Base-by-base conservation (phyloP, 2,329 filamentous ascomycete species). In the Trichoderma atroviride region DNA sequence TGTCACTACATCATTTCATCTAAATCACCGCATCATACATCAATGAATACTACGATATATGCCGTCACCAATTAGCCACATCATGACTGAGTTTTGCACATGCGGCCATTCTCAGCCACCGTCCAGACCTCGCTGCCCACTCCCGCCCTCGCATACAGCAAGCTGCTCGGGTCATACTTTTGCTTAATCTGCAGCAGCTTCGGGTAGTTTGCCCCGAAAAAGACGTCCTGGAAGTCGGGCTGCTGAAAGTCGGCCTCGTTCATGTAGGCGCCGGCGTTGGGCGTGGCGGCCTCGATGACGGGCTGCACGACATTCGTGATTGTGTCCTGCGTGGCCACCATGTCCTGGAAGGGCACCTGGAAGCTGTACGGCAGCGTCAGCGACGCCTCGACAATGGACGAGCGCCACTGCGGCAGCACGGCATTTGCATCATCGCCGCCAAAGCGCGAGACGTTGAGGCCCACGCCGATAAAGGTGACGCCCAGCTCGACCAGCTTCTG, bases 71-170 rank as follows among this genome's bases (percentile, higher is more conserved):
- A 56, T 65, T 5, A 40, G 37, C 16, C 37, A 19, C 37, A 43
- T 43, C 35, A 65, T 57, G 62, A 65, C 71, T 56, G 50, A 55
- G 61, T 69, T 27, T n/a, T 70, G 40, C 73, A 74, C 60, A 74
- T 68, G 10, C 72, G 56, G 24, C 74, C 78, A 64, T 76, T 75
- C 11, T 73, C 73, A 29, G 71, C 68, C 7, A 82, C 80, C 24
- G 76, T 74, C 85, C 85, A 88, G 7, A 40, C 78, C 63, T 87
- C 84, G 70, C 83, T 86, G 0, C 85, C 86, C 27, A 88, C 85
- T 13, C 77, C 83, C 3, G 78, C 80, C 3, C 77, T 77, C n/a
- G 83, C 83, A 68, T 86, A 84, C 56, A 85, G 87, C 16, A 88
- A 67, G 2, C 76, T 76, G 27, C 77, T 71, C 0, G 82, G 79